Evolutionary conservation across 768 basidiomycete species (phyloP).

Genomic region (Tricholoma matsutake): DNA sequence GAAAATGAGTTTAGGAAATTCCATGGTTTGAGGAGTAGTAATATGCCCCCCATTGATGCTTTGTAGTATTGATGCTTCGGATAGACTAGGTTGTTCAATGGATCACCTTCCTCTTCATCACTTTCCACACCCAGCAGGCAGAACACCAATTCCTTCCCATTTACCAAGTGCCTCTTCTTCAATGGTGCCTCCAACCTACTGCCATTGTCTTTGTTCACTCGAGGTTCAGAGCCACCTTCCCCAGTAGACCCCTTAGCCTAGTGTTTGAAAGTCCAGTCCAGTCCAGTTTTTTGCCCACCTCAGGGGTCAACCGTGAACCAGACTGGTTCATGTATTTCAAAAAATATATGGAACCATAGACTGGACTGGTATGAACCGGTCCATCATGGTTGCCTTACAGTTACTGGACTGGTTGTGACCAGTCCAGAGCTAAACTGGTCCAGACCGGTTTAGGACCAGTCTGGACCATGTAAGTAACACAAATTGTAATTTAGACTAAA

Average conservation of each 20-base stretch:
- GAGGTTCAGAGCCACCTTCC: conserved; percentile 17
- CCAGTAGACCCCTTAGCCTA: conserved; percentile 37
- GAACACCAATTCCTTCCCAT: conserved; percentile 66
- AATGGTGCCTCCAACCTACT: conserved; percentile 40
- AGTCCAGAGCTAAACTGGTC: no score
- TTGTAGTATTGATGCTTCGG: background rate
- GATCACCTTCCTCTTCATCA: conserved; percentile 22
- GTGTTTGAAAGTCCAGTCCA: no score
- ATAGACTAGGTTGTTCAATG: background rate
- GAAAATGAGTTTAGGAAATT: conserved; percentile 10
- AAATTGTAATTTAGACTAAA: no score
- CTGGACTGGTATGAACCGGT: no score
- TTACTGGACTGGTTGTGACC: no score
- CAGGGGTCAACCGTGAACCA: no score
- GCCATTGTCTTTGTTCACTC: conserved; percentile 8
- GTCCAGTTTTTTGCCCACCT: no score
- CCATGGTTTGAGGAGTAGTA: background rate
- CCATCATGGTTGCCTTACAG: no score
- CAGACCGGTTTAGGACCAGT: no score
- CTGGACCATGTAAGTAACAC: no score
- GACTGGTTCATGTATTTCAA: no score
- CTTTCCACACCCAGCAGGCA: conserved; percentile 42
- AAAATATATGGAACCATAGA: no score
- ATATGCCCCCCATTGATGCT: background rate
- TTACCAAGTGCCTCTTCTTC: conserved; percentile 82